phyloP scores from a whole-genome alignment of 2,329 filamentous ascomycete genomes.

The Xylariaceae sp. region DNA sequence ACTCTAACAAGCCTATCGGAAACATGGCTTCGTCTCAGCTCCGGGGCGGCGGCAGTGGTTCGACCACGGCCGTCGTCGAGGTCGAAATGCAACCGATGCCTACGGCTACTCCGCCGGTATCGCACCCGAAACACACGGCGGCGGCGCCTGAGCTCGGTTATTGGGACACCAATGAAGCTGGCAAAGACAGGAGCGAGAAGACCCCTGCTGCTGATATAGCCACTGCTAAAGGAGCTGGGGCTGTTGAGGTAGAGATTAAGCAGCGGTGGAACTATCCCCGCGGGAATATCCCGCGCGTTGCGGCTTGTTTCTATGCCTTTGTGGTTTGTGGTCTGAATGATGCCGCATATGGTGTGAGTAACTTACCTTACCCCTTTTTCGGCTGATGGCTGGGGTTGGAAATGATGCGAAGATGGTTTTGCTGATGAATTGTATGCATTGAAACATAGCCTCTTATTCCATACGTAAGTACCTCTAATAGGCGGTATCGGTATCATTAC shows the following conservation, averaged over 20 bases:
- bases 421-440: slow-evolving; percentile 11
- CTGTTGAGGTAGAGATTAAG: too few species aligned
- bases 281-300: slow-evolving; percentile 44
- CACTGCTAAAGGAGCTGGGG: too few species aligned
- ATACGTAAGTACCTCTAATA: slow-evolving; percentile 39
- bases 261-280: slow-evolving; percentile 48
- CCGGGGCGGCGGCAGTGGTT: too few species aligned
- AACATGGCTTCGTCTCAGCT: too few species aligned
- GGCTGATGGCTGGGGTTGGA: slow-evolving; percentile 14
- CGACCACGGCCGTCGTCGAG: too few species aligned
- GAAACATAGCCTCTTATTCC: slow-evolving; percentile 43
- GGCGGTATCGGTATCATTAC: not conserved
- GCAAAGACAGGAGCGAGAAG: slow-evolving; percentile 10
- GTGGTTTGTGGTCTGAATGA: slow-evolving; percentile 56
- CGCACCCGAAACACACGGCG: slow-evolving; percentile 1
- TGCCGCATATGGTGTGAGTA: slow-evolving; percentile 52
- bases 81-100: slow-evolving; percentile 5
- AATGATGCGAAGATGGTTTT: slow-evolving; percentile 8
- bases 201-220: slow-evolving; percentile 21
- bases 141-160: too few species aligned
- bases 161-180: too few species aligned
- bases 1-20: too few species aligned
- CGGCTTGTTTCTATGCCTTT: slow-evolving; percentile 55
- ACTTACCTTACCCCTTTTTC: not conserved
- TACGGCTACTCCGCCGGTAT: not conserved